phyloP scores from a whole-genome alignment of 2,329 filamentous ascomycete species.

The Nigrograna mackinnonii region DNA sequence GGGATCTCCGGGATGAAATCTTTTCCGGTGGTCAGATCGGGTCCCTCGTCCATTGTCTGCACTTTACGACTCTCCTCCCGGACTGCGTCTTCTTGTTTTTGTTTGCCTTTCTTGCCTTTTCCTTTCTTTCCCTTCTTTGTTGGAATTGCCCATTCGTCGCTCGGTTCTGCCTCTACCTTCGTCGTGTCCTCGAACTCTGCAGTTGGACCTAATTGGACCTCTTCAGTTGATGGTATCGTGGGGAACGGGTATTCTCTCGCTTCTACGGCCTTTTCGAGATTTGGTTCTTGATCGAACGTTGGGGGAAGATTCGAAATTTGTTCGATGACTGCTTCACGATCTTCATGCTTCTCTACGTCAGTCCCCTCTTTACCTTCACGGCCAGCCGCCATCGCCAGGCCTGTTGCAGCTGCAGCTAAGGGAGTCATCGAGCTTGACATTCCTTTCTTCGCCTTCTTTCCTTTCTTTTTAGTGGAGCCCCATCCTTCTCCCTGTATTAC shows the following conservation, averaged over 20 bases:
- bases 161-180: constrained; percentile 12
- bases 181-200: constrained; percentile 21
- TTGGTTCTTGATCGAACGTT: constrained; percentile 19
- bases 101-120: constrained; percentile 38
- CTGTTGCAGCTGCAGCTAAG: constrained; percentile 15
- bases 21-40: too few relatives aligned
- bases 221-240: constrained; percentile 11
- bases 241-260: constrained; percentile 32
- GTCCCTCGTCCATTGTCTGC: constrained; percentile 7
- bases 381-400: constrained; percentile 13
- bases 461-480: constrained; percentile 39
- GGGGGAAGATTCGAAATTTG: constrained; percentile 10
- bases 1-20: too few relatives aligned
- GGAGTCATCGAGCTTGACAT: constrained; percentile 6
- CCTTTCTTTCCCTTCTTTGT: constrained; percentile 48
- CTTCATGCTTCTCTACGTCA: not conserved
- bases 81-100: constrained; percentile 19
- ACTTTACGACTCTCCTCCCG: constrained; percentile 9
- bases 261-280: constrained; percentile 14
- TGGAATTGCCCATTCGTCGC: constrained; percentile 35
- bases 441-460: constrained; percentile 44
- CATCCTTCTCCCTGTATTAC: constrained; percentile 11
- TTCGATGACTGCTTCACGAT: constrained; percentile 2
- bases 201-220: too few relatives aligned
- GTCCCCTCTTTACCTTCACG: constrained; percentile 6